Conservation (phyloP, 805 yeast species). For the Danielia reshetovae region DNA sequence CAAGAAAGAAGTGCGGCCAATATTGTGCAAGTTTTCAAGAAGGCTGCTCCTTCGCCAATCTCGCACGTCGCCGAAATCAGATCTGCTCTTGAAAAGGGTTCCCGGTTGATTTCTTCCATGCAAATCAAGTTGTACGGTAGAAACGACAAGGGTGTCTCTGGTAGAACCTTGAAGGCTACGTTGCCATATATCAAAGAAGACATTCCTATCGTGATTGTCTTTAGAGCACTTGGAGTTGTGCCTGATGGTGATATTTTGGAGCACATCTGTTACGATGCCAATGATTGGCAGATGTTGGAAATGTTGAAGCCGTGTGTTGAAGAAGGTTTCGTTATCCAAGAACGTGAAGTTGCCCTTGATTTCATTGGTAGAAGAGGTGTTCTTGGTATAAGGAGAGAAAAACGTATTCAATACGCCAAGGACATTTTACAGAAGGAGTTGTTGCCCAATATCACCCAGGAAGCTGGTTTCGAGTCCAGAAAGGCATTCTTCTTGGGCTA, state of each 20-base stretch:
- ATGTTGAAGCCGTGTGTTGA: conserved; percentile 99
- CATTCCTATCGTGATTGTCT: conserved; percentile 93
- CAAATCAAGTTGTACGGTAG: conserved; percentile 90
- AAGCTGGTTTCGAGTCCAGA: conserved; percentile 94
- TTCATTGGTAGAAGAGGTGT: conserved; percentile 98
- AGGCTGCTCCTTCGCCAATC: conserved; percentile 95
- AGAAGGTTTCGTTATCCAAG: conserved; percentile 97
- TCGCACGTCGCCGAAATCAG: conserved; percentile 96
- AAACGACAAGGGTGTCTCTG: conserved; percentile 62
- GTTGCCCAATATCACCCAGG: conserved; percentile 95
- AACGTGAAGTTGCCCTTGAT: conserved; percentile 96
- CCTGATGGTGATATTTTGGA: conserved; percentile 99
- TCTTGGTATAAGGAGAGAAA: conserved; percentile 91
- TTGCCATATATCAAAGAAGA: conserved; percentile 95
- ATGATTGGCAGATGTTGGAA: conserved; percentile 99
- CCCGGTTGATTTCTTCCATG: conserved; percentile 87
- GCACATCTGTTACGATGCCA: conserved; percentile 95
- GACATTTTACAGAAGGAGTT: conserved; percentile 95
- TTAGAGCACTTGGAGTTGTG: conserved; percentile 96
- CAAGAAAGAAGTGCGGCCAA: conserved; percentile 99
- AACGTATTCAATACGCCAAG: conserved; percentile 96
- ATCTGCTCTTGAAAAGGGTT: conserved; percentile 95
- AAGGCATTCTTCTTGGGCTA: conserved; percentile 97
- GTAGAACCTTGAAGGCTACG: conserved; percentile 90
- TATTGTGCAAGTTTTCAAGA: conserved; percentile 96